These are phyloP conservation scores for Hypoxylon sp. DNA, from an alignment of 2,329 filamentous ascomycete genomes.

Conservation along the genomic window DNA sequence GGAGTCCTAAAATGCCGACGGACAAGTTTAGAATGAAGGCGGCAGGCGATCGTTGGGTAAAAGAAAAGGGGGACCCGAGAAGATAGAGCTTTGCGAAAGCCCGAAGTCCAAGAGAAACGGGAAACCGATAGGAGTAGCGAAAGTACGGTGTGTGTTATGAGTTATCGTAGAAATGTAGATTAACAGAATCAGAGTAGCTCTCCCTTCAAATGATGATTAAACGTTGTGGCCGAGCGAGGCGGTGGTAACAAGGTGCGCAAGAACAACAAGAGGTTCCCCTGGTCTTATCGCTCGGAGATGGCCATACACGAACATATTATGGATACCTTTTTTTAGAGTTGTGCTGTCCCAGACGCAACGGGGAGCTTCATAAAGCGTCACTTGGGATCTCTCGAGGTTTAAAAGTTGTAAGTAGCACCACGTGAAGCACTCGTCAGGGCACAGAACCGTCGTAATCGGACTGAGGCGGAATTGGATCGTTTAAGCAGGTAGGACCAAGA, in stretches of 20 bases:
- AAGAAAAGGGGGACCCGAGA: constrained; percentile 10
- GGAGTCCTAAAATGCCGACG: not conserved
- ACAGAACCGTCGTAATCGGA: constrained; percentile 28
- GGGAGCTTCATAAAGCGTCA: constrained; percentile 11
- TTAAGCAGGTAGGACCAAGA: constrained; percentile 30
- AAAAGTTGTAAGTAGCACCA: constrained; percentile 18
- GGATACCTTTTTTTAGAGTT: constrained; percentile 10
- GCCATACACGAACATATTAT: constrained; percentile 44
- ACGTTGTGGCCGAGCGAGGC: constrained; percentile 7
- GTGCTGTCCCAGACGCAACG: constrained; percentile 30
- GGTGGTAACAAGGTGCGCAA: constrained; percentile 29
- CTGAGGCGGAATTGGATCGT: constrained; percentile 29
- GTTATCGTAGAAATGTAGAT: constrained; percentile 12
- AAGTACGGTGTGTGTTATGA: not conserved
- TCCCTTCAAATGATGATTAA: constrained; percentile 33
- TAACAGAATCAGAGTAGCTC: constrained; percentile 15
- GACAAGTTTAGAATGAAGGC: constrained; percentile 16
- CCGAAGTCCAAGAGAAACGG: not conserved
- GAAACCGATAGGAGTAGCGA: constrained; percentile 13
- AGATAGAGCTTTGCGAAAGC: constrained; percentile 11
- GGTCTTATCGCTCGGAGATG: constrained; percentile 34
- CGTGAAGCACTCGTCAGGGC: constrained; percentile 34
- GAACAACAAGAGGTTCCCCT: constrained; percentile 28
- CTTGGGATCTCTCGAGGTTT: constrained; percentile 11
- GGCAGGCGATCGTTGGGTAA: constrained; percentile 16